Conservation (phyloP, 2,329 filamentous ascomycete genomes). For the Phoma sp. region DNA sequence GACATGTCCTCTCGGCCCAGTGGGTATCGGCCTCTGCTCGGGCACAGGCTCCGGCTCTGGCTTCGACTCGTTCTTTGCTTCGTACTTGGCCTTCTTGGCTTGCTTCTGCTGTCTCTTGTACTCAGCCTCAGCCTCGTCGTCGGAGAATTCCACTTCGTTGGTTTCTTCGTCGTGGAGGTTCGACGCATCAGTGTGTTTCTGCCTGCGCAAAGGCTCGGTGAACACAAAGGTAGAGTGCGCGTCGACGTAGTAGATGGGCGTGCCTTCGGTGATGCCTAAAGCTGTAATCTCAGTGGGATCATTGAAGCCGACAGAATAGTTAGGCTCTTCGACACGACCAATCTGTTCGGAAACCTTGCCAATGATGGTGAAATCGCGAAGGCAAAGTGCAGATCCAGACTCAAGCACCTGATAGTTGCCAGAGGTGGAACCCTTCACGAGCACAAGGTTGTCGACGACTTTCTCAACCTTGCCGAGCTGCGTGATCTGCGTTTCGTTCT, state of each 20-base stretch:
- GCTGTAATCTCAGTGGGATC: conserved; percentile 71
- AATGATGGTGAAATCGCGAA: conserved; percentile 74
- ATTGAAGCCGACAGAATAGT: conserved; percentile 82
- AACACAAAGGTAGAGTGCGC: conserved; percentile 83
- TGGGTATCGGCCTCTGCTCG: conserved; percentile 25
- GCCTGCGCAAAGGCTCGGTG: conserved; percentile 76
- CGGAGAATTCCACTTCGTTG: conserved; percentile 93
- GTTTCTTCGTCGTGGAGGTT: conserved; percentile 95
- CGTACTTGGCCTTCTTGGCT: conserved; percentile 56
- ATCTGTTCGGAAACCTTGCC: conserved; percentile 86
- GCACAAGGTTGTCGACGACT: conserved; percentile 76
- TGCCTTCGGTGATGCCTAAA: conserved; percentile 70
- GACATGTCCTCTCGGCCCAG: conserved; percentile 26
- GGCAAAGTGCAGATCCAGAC: conserved; percentile 81
- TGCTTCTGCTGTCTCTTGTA: conserved; percentile 67
- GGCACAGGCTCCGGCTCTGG: conserved; percentile 22
- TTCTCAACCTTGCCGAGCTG: conserved; percentile 77
- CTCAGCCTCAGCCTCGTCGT: conserved; percentile 91
- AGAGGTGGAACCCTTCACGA: conserved; percentile 78
- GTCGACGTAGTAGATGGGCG: conserved; percentile 78
- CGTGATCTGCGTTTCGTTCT: conserved; percentile 75
- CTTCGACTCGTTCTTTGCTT: conserved; percentile 34
- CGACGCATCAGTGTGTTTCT: conserved; percentile 91
- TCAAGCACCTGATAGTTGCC: conserved; percentile 88
- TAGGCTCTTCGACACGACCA: conserved; percentile 81